Conservation (phyloP, 2,329 filamentous ascomycete genomes). For the Bipolaris victoriae region DNA sequence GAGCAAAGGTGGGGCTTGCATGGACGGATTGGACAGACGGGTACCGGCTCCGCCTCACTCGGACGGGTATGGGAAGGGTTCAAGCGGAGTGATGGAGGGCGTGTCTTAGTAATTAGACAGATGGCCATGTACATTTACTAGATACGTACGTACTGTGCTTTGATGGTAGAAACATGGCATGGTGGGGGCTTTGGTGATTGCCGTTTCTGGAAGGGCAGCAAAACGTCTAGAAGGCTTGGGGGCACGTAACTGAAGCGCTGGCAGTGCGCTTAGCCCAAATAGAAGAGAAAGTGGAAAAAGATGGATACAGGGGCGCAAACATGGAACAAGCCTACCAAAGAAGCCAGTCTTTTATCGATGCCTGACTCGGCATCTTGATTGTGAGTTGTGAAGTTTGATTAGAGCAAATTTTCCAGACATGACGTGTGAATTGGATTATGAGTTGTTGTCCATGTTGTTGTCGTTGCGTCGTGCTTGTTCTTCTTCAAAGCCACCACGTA, state of each 20-base stretch:
- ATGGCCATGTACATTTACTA: constrained; percentile 9
- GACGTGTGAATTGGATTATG: constrained; percentile 14
- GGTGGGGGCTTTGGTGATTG: constrained; percentile 7
- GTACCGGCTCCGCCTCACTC: constrained; percentile 13
- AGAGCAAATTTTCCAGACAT: neutral
- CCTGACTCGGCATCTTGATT: neutral
- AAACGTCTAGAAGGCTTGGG: constrained; percentile 5
- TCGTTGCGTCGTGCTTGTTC: constrained; percentile 30
- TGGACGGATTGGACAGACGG: too few species aligned
- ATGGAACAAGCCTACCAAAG: constrained; percentile 18
- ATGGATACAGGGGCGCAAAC: constrained; percentile 12
- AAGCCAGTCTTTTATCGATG: constrained; percentile 1
- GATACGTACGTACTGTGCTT: too few species aligned
- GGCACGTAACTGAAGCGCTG: neutral
- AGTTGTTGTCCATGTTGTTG: constrained; percentile 32
- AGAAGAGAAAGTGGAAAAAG: constrained; percentile 14
- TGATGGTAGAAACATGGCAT: constrained; percentile 9
- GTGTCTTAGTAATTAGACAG: constrained; percentile 15
- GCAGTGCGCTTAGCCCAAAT: neutral
- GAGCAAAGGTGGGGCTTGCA: neutral
- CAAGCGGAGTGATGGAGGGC: constrained; percentile 25
- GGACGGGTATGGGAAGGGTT: constrained; percentile 12
- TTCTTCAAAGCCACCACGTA: constrained; percentile 37
- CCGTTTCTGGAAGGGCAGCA: constrained; percentile 8
- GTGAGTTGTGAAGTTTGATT: neutral